Base-by-base conservation (phyloP, 2,329 filamentous ascomycete genomes). In the Nothopassalora personata region DNA sequence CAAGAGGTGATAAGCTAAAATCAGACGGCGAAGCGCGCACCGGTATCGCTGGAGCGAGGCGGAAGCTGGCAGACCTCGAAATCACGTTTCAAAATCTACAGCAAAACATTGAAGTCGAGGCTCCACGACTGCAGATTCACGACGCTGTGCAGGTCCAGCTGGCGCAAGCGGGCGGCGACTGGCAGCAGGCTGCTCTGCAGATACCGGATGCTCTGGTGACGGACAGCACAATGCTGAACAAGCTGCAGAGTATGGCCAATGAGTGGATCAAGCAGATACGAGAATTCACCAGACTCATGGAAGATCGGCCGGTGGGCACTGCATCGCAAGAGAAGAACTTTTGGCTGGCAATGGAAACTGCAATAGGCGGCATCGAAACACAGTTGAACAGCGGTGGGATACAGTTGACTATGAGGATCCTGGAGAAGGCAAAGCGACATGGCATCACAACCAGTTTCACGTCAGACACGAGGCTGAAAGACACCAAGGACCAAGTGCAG, bases 251-350 rank as follows among this genome's bases (percentile, higher is more conserved):
- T 53, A 94, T 88, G 52, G 94, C 97, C 61, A 99, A 97, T 74
- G 87, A 88, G 63, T 99, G 94, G 94, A 99, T 99, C 77, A 96
- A 96, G 77, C 96, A 93, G 10, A 99, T 99, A 65, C 93, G 97
- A 73, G 88, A 88, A 51, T 95, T 97, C 67, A 99, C 94, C 43
- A 95, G 95, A 76, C 89, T 96, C 80, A 90, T 91, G 45, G 86
- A 91, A 70, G 94, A 99, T 68, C 86, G 90, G 0, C 72, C 87
- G 73, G 81, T 83, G 65, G 82, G 86, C 33, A 96, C 91, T 23
- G 94, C 94, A 33, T 93, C 90, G 58, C 94, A 97, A 74, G 94
- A 99, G 75, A 96, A 99, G 74, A 97, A 97, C 74, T 99, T 99
- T 72, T 99, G 94, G 94, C 76, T 99, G 53, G 95, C 91, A 1